phyloP scores from a whole-genome alignment of 768 basidiomycete species.

The Chiua virens region DNA sequence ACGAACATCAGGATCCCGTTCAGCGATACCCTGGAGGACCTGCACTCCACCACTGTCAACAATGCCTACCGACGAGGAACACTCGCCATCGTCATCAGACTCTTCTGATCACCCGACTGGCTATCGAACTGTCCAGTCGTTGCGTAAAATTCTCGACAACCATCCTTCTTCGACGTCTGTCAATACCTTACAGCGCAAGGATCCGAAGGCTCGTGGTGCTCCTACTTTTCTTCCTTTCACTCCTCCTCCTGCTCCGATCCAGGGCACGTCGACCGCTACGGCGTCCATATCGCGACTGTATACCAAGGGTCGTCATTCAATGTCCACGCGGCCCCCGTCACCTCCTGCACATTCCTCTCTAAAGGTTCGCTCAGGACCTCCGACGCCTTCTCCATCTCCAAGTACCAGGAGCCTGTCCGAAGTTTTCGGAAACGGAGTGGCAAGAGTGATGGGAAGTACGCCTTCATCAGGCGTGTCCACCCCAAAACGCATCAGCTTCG shows the following conservation, averaged over 20 bases:
- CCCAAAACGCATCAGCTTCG: constrained; percentile 79
- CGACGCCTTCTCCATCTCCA: constrained; percentile 38
- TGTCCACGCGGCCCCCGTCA: constrained; percentile 61
- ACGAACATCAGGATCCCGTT: constrained; percentile 23
- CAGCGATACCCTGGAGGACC: constrained; percentile 32
- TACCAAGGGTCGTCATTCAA: constrained; percentile 57
- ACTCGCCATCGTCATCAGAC: constrained; percentile 48
- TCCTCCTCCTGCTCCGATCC: constrained; percentile 49
- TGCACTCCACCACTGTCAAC: constrained; percentile 36
- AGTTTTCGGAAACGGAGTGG: constrained; percentile 30
- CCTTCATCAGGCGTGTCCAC: constrained; percentile 55
- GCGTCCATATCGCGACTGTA: constrained; percentile 78
- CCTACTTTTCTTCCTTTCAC: constrained; percentile 37
- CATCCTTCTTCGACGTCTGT: constrained; percentile 36
- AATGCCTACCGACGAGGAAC: constrained; percentile 61
- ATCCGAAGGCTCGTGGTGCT: constrained; percentile 12
- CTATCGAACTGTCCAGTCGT: constrained; percentile 61
- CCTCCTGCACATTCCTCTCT: constrained; percentile 56
- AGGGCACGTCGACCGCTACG: constrained; percentile 72
- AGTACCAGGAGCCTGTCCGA: constrained; percentile 24
- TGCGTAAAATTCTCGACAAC: constrained; percentile 69
- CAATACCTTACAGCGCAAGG: constrained; percentile 13
- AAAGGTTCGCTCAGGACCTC: constrained; percentile 38
- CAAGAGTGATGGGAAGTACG: constrained; percentile 35
- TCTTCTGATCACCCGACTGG: constrained; percentile 52